phyloP scores from a whole-genome alignment of 73 alveolate species.

The Paramecium sexaurelia region DNA sequence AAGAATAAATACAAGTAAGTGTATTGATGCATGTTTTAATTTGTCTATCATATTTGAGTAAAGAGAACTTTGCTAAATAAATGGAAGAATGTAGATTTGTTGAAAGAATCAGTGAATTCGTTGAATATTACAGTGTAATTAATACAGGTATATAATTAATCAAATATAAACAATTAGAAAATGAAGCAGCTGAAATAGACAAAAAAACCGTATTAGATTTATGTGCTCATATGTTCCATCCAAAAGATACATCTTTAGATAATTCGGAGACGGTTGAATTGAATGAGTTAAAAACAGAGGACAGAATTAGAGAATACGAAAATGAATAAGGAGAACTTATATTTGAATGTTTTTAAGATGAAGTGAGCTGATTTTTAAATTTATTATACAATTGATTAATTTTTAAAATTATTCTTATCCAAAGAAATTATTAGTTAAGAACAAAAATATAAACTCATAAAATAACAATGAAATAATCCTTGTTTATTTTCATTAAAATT shows the following conservation, averaged over 20 bases:
- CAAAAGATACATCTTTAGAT: constrained; percentile 88
- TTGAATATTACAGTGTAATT: constrained; percentile 84
- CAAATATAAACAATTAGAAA: constrained; percentile 62
- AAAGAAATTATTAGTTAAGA: neutral
- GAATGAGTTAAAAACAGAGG: constrained; percentile 93
- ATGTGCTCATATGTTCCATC: constrained; percentile 94
- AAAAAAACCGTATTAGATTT: constrained; percentile 92
- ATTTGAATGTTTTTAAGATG: constrained; percentile 97
- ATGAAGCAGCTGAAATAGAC: constrained; percentile 90
- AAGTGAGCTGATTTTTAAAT: constrained; percentile 81
- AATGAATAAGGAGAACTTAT: constrained; percentile 94
- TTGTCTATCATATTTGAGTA: constrained; percentile 87
- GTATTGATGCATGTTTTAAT: constrained; percentile 94
- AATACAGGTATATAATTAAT: constrained; percentile 64
- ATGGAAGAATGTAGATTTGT: constrained; percentile 94
- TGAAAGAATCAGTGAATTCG: constrained; percentile 92
- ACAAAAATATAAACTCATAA: neutral
- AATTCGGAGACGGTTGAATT: constrained; percentile 82
- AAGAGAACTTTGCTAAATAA: constrained; percentile 85
- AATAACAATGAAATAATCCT: neutral
- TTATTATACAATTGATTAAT: neutral
- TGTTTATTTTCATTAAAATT: neutral
- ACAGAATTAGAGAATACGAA: constrained; percentile 86
- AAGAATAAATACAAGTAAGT: constrained; percentile 83
- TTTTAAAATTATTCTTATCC: neutral